Percentiles rank a stretch among this genome's conserved stretches.
Evolutionary conservation across 2,329 filamentous ascomycete species (phyloP).

Genomic region (Madurella mycetomatis): DNA sequence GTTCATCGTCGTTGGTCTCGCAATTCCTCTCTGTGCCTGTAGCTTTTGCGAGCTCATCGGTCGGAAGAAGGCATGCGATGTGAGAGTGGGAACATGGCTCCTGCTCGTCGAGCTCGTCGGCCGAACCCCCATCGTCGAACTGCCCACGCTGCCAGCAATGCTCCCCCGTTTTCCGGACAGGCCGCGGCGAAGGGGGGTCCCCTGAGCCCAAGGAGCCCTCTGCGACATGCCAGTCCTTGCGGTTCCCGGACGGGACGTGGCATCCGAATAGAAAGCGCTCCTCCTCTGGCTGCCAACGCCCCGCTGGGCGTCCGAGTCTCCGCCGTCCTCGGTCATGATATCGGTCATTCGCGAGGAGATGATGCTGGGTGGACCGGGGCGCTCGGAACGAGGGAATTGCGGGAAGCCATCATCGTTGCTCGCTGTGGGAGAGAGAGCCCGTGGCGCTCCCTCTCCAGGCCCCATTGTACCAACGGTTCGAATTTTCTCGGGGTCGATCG

Average conservation of each 20-base stretch:
- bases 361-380: conserved; percentile 55
- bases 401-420: conserved; percentile 38
- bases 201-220: conserved; percentile 49
- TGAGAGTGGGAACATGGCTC: conserved; percentile 85
- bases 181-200: conserved; percentile 52
- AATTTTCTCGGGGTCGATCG: neutral
- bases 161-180: conserved; percentile 44
- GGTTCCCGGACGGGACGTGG: conserved; percentile 50
- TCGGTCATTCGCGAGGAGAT: conserved; percentile 71
- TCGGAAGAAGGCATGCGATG: conserved; percentile 87
- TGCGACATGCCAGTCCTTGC: conserved; percentile 51
- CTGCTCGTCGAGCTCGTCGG: conserved; percentile 67
- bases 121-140: conserved; percentile 45
- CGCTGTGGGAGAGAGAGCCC: conserved; percentile 33
- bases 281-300: conserved; percentile 34
- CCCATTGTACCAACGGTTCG: conserved; percentile 17
- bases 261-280: conserved; percentile 39
- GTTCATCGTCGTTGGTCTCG: conserved; percentile 41
- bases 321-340: conserved; percentile 54
- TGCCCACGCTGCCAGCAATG: conserved; percentile 34
- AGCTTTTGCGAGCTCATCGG: conserved; percentile 96
- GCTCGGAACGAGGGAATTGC: conserved; percentile 38
- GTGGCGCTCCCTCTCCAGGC: conserved; percentile 32
- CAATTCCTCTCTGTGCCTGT: conserved; percentile 75
- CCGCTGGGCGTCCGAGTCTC: conserved; percentile 35